Percentiles rank a stretch among this genome's conserved stretches.
Conservation (phyloP, 495 filamentous ascomycete species). For the Massariosphaeria phaeospora region DNA sequence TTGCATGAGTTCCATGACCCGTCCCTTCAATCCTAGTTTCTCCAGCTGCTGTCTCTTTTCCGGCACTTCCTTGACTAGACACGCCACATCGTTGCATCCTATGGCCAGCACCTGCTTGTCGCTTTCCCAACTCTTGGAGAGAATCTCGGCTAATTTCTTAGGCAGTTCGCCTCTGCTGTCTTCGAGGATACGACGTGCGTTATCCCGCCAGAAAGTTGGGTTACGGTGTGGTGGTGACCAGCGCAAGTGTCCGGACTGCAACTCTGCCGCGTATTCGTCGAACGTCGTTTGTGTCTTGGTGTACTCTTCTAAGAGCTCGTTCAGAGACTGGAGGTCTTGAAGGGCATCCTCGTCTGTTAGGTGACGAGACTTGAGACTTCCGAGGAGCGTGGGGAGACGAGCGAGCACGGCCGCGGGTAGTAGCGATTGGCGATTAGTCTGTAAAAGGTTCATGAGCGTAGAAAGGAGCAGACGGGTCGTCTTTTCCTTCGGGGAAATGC, state of each 20-base stretch:
- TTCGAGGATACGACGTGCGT: constrained; percentile 88
- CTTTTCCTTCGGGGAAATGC: constrained; percentile 94
- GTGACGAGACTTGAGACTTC: constrained; percentile 76
- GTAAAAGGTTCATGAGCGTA: constrained; percentile 79
- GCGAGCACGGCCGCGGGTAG: constrained; percentile 77
- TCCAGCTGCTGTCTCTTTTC: constrained; percentile 79
- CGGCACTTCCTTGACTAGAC: constrained; percentile 82
- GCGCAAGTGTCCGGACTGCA: constrained; percentile 80
- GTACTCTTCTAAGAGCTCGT: constrained; percentile 81
- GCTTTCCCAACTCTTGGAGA: constrained; percentile 77
- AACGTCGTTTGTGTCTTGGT: constrained; percentile 96
- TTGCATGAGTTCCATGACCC: constrained; percentile 94
- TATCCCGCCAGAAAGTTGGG: constrained; percentile 87
- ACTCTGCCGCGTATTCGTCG: constrained; percentile 87
- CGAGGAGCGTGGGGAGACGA: constrained; percentile 72
- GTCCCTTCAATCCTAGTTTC: constrained; percentile 80
- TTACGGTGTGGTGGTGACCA: constrained; percentile 96
- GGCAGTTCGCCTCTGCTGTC: constrained; percentile 71
- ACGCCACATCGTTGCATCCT: constrained; percentile 90
- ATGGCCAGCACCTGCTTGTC: constrained; percentile 96
- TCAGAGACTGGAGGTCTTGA: constrained; percentile 73
- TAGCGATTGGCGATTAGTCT: constrained; percentile 67
- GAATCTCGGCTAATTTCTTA: constrained; percentile 79
- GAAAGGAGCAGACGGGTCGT: constrained; percentile 87
- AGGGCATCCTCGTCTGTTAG: constrained; percentile 83